Evolutionary conservation across 2,329 filamentous ascomycete species (phyloP).

Genomic region (Fusarium subtropicale): DNA sequence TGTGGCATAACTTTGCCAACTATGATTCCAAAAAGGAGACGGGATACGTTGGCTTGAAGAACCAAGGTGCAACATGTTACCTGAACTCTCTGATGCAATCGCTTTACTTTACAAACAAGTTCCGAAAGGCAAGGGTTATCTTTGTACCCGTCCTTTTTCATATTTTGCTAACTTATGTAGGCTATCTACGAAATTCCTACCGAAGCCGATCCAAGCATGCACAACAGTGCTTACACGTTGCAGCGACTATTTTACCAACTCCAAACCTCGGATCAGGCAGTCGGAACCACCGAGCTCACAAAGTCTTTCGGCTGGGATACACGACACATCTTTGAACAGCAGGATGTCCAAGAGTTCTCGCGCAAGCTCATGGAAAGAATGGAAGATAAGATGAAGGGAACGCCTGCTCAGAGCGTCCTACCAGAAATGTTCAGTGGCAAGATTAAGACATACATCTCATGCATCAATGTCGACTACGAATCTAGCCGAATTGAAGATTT

Average conservation of each 20-base stretch:
- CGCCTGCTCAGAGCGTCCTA: constrained; percentile 87
- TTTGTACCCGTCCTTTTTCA: not conserved
- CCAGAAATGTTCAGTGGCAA: constrained; percentile 95
- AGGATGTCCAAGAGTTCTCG: constrained; percentile 97
- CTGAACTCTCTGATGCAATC: constrained; percentile 87
- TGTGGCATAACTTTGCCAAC: constrained; percentile 92
- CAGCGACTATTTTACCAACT: constrained; percentile 95
- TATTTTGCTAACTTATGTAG: constrained; percentile 56
- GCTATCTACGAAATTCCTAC: constrained; percentile 98
- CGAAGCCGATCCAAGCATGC: constrained; percentile 80
- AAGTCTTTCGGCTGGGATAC: constrained; percentile 99
- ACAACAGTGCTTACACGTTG: constrained; percentile 92
- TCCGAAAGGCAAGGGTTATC: constrained; percentile 77
- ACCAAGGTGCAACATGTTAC: constrained; percentile 94
- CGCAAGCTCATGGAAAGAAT: constrained; percentile 97
- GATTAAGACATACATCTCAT: constrained; percentile 98
- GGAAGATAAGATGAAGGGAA: constrained; percentile 98
- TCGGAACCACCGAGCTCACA: constrained; percentile 92
- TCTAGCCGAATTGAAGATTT: constrained; percentile 96
- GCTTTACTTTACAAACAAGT: constrained; percentile 88
- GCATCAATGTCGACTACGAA: constrained; percentile 98
- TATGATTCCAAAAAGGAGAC: constrained; percentile 99
- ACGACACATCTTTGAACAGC: constrained; percentile 96
- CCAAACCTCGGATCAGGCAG: constrained; percentile 85
- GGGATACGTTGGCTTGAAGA: constrained; percentile 94